Percentiles rank a stretch among this genome's conserved stretches.
phyloP scores from a whole-genome alignment of 768 basidiomycete genomes.

The Macrolepiota dolichaula region DNA sequence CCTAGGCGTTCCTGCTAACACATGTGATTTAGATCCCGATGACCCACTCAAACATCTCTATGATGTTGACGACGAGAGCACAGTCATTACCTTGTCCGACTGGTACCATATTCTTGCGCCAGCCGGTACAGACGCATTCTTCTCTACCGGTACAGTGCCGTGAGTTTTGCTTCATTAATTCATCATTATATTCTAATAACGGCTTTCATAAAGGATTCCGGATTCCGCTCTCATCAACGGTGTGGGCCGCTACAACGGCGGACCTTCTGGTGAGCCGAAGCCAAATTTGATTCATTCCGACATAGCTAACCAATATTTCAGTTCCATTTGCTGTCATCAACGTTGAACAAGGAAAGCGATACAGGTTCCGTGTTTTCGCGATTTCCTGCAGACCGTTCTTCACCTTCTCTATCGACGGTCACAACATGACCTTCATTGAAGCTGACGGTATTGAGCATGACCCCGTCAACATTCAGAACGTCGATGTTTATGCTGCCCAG shows the following conservation, averaged over 20 bases:
- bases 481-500: conserved; percentile 32
- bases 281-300: not conserved
- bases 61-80: conserved; percentile 14
- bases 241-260: conserved; percentile 18
- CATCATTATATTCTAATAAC: conserved; percentile 15
- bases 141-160: conserved; percentile 8
- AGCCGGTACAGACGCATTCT: not conserved
- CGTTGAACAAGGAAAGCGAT: conserved; percentile 39
- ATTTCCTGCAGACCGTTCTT: conserved; percentile 42
- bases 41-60: conserved; percentile 13
- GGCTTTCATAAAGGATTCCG: conserved; percentile 9
- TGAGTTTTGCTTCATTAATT: not conserved
- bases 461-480: conserved; percentile 35
- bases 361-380: conserved; percentile 52
- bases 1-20: not conserved
- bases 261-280: conserved; percentile 12
- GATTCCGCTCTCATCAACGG: conserved; percentile 20
- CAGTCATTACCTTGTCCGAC: conserved; percentile 14
- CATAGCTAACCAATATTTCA: not conserved
- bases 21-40: conserved; percentile 3
- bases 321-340: conserved; percentile 29
- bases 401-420: conserved; percentile 33
- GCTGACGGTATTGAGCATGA: conserved; percentile 30
- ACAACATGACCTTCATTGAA: conserved; percentile 24
- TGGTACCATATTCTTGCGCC: conserved; percentile 14